Evolutionary conservation across 1,284 basidiomycete species (phyloP).

Genomic region (Vanrija sp.): DNA sequence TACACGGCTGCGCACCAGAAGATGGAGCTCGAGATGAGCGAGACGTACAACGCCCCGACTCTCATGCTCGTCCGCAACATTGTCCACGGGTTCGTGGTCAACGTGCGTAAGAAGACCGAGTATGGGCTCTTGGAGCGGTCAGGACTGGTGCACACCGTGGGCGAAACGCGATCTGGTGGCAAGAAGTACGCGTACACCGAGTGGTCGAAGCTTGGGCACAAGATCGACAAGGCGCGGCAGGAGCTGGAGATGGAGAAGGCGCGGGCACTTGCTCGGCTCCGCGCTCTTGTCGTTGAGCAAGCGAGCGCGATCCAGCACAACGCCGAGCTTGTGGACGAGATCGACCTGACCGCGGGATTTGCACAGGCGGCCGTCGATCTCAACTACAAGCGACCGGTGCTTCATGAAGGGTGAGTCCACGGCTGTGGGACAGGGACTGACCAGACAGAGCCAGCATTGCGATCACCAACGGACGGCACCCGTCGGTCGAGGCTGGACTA

Average conservation of each 20-base stretch:
- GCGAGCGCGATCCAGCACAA: slow-evolving; percentile 63
- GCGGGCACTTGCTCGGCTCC: slow-evolving; percentile 64
- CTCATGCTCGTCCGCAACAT: slow-evolving; percentile 3
- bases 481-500: slow-evolving; percentile 86
- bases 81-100: slow-evolving; percentile 11
- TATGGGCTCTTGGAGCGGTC: slow-evolving; percentile 43
- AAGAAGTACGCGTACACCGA: slow-evolving; percentile 63
- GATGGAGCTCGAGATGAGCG: slow-evolving; percentile 30
- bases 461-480: slow-evolving; percentile 79
- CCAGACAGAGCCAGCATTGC: slow-evolving; percentile 60
- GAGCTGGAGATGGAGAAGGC: slow-evolving; percentile 61
- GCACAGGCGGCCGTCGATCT: slow-evolving; percentile 76
- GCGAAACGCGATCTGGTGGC: slow-evolving; percentile 9
- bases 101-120: slow-evolving; percentile 52
- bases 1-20: slow-evolving; percentile 23
- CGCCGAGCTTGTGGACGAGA: slow-evolving; percentile 76
- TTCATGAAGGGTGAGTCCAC: slow-evolving; percentile 64
- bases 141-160: slow-evolving; percentile 24
- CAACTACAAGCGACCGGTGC: slow-evolving; percentile 66
- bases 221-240: slow-evolving; percentile 59
- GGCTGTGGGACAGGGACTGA: not conserved
- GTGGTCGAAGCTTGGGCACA: slow-evolving; percentile 68
- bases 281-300: slow-evolving; percentile 63
- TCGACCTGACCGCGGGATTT: slow-evolving; percentile 81
- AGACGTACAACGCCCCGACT: slow-evolving; percentile 54